Evolutionary conservation across 768 basidiomycete species (phyloP).

Genomic region (Phlebiopsis flavidoalba): DNA sequence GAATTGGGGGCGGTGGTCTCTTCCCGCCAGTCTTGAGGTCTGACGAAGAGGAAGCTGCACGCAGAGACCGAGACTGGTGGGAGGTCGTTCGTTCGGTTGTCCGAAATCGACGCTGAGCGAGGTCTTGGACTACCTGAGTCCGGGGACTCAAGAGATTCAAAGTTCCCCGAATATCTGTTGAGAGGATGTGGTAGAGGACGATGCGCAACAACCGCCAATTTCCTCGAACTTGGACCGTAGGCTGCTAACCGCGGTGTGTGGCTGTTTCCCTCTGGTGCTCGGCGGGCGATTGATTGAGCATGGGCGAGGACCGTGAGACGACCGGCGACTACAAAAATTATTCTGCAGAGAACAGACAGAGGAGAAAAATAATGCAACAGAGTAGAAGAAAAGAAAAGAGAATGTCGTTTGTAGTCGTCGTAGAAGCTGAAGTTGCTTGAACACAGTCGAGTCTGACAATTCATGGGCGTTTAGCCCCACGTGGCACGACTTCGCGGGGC

Average conservation of each 20-base stretch:
- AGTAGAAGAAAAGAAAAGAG: not conserved
- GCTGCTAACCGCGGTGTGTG: conserved; percentile 60
- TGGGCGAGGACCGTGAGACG: conserved; percentile 4
- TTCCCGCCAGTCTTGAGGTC: conserved; percentile 39
- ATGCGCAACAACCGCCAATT: conserved; percentile 49
- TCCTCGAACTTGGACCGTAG: conserved; percentile 69
- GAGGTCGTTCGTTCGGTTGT: conserved; percentile 23
- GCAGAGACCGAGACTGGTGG: conserved; percentile 30
- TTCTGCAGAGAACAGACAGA: not conserved
- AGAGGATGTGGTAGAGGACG: conserved; percentile 20
- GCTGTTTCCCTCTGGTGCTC: conserved; percentile 51
- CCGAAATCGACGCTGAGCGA: conserved; percentile 26
- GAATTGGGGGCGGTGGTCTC: conserved; percentile 56
- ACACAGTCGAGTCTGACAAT: no score
- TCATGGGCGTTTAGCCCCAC: no score
- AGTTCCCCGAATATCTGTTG: not conserved
- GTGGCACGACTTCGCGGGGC: no score
- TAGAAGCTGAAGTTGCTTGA: no score
- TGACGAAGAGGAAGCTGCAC: conserved; percentile 47
- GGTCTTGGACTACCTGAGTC: conserved; percentile 33
- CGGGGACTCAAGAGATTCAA: conserved; percentile 22
- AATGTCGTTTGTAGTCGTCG: no score
- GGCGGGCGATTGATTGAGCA: conserved; percentile 14
- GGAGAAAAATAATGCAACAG: not conserved
- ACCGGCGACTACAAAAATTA: conserved; percentile 5